Conservation (phyloP, 139 green algal species). For the Auxenochlorella pyrenoidosa region DNA sequence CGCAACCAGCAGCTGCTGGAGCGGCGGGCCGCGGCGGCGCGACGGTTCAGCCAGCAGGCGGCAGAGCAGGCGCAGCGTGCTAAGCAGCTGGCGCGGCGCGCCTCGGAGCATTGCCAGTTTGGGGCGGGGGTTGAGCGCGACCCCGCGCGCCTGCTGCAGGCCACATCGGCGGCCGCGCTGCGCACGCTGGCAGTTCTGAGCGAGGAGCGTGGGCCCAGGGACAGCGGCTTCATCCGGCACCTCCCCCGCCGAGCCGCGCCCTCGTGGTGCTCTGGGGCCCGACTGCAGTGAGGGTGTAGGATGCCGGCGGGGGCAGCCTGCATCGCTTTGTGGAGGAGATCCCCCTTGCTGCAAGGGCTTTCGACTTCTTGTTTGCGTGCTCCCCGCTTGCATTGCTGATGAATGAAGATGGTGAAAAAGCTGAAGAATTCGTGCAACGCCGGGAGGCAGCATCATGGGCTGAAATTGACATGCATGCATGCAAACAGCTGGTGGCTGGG, state of each 20-base stretch:
- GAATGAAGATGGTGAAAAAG: no score
- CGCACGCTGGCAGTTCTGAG: neutral
- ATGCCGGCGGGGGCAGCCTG: no score
- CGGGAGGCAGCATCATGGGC: no score
- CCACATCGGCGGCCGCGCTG: slow-evolving; percentile 7
- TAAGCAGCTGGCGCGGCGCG: neutral
- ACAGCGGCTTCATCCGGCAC: slow-evolving; percentile 35
- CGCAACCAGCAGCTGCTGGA: slow-evolving; percentile 34
- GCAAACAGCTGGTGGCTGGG: no score
- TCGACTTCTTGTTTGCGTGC: no score
- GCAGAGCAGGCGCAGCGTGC: neutral
- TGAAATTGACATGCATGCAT: no score
- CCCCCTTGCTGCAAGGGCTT: no score
- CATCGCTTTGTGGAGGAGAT: no score
- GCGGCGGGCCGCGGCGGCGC: neutral
- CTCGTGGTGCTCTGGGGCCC: slow-evolving; percentile 12
- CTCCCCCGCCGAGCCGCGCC: neutral
- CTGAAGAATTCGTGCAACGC: no score
- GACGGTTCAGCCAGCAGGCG: neutral
- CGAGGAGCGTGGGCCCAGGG: neutral
- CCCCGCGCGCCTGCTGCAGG: slow-evolving; percentile 15
- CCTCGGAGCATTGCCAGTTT: slow-evolving; percentile 11
- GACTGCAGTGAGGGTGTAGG: neutral
- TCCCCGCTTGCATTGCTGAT: no score
- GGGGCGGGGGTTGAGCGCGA: neutral